phyloP scores from a whole-genome alignment of 176 grass and related monocot genomes.

The Panicum miliaceum region DNA sequence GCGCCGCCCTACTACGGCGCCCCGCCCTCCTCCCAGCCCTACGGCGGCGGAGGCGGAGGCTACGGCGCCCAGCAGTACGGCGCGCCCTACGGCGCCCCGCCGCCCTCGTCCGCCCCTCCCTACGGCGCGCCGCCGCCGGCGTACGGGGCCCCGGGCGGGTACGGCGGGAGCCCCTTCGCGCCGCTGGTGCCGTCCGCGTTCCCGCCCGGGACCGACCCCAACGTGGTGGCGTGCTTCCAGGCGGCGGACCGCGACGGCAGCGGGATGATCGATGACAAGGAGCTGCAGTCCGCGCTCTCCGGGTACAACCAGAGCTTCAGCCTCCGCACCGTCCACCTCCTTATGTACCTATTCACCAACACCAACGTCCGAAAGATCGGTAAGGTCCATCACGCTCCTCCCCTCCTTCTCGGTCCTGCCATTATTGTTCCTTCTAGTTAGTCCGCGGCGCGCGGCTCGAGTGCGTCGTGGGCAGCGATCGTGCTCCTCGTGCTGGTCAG shows the following conservation, averaged over 20 bases:
- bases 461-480: not conserved
- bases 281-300: constrained; percentile 88
- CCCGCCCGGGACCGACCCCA: constrained; percentile 83
- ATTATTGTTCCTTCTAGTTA: not conserved
- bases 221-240: constrained; percentile 92
- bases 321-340: constrained; percentile 88
- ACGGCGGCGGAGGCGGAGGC: constrained; percentile 3
- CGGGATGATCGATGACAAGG: constrained; percentile 93
- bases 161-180: constrained; percentile 60
- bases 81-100: constrained; percentile 35
- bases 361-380: constrained; percentile 89
- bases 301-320: constrained; percentile 87
- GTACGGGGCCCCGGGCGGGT: constrained; percentile 27
- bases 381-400: not conserved
- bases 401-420: not conserved
- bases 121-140: constrained; percentile 36
- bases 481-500: not conserved
- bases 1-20: constrained; percentile 25
- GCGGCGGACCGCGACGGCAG: constrained; percentile 89
- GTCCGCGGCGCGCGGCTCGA: not conserved
- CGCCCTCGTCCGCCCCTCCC: not conserved
- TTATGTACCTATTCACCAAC: constrained; percentile 97
- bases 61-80: constrained; percentile 38
- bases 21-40: constrained; percentile 23
- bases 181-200: constrained; percentile 76